phyloP scores from a whole-genome alignment of 495 filamentous ascomycete genomes.

The Choiromyces venosus region DNA sequence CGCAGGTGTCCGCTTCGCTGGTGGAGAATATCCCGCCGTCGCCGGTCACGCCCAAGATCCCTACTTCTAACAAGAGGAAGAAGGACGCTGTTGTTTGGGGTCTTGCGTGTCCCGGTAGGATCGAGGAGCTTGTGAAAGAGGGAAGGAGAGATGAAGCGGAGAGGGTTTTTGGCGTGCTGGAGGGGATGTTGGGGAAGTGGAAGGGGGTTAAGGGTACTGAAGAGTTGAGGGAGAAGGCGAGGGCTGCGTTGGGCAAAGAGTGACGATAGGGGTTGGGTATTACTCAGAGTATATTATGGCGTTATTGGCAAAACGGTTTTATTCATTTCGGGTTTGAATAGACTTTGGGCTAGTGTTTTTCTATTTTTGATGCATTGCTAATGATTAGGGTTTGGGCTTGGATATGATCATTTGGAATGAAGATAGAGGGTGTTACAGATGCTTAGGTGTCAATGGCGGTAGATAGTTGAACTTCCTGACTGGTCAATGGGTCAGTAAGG shows the following conservation, averaged over 20 bases:
- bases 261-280: conserved; percentile 16
- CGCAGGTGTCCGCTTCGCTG: conserved; percentile 65
- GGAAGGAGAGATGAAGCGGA: conserved; percentile 54
- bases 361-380: neutral
- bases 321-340: neutral
- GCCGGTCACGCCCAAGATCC: conserved; percentile 40
- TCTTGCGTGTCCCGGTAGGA: conserved; percentile 53
- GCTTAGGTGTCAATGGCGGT: neutral
- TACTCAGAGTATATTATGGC: neutral
- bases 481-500: neutral
- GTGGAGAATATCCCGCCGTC: conserved; percentile 51
- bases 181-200: conserved; percentile 51
- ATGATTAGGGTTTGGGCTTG: neutral
- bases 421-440: neutral
- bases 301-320: neutral
- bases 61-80: conserved; percentile 50
- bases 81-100: conserved; percentile 69
- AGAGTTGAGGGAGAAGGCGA: conserved; percentile 57
- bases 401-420: neutral
- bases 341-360: neutral
- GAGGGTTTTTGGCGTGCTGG: conserved; percentile 55
- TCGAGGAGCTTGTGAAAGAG: conserved; percentile 49
- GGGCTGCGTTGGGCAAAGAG: conserved; percentile 49
- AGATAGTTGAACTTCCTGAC: neutral
- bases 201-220: conserved; percentile 56